phyloP scores from a whole-genome alignment of 2,329 filamentous ascomycete species.

The Penicillium glabrum region DNA sequence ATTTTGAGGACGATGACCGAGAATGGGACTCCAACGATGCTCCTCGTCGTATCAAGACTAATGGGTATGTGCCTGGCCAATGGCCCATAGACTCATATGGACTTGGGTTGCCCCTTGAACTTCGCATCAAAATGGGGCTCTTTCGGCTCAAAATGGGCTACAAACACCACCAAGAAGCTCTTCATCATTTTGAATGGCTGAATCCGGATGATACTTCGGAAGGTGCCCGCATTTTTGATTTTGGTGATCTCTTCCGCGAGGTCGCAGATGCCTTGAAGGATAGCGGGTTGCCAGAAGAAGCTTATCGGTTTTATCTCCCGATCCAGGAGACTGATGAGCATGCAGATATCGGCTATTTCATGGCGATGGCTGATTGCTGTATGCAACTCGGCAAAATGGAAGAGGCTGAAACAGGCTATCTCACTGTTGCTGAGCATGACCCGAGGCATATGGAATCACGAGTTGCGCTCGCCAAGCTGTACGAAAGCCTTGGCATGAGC shows the following conservation, averaged over 20 bases:
- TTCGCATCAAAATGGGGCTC: constrained; percentile 79
- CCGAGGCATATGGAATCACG: constrained; percentile 72
- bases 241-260: constrained; percentile 77
- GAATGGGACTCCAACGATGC: constrained; percentile 81
- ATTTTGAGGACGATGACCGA: constrained; percentile 69
- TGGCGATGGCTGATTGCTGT: constrained; percentile 62
- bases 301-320: constrained; percentile 59
- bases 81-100: constrained; percentile 66
- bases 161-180: constrained; percentile 65
- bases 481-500: constrained; percentile 70
- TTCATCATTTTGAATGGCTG: constrained; percentile 68
- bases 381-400: constrained; percentile 61
- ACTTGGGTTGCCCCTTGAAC: constrained; percentile 70
- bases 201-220: constrained; percentile 60
- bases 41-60: constrained; percentile 62
- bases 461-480: constrained; percentile 78
- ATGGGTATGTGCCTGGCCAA: constrained; percentile 58
- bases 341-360: constrained; percentile 51
- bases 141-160: constrained; percentile 74
- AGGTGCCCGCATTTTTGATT: constrained; percentile 60
- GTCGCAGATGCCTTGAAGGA: constrained; percentile 60
- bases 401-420: constrained; percentile 75
- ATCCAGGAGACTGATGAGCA: constrained; percentile 49
- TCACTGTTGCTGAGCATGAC: constrained; percentile 71
- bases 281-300: constrained; percentile 52